phyloP scores from a whole-genome alignment of 2,329 filamentous ascomycete genomes.

The Aspergillus glaucus region DNA sequence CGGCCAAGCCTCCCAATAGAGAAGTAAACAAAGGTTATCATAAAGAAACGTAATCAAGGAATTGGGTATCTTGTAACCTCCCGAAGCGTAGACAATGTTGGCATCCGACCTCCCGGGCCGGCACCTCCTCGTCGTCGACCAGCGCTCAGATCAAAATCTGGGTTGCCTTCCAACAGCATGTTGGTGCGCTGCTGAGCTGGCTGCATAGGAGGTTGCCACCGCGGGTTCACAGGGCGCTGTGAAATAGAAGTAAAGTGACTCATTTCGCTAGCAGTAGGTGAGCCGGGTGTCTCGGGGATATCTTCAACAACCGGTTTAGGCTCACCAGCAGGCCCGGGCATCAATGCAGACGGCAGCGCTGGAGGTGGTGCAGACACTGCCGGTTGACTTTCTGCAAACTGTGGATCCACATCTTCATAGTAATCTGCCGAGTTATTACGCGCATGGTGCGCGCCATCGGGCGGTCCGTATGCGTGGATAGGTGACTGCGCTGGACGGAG shows the following conservation, averaged over 20 bases:
- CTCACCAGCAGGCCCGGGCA: slow-evolving; percentile 34
- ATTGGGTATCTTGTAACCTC: slow-evolving; percentile 19
- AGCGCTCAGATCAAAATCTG: slow-evolving; percentile 71
- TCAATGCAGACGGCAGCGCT: slow-evolving; percentile 30
- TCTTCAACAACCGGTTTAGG: slow-evolving; percentile 51
- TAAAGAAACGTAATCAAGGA: slow-evolving; percentile 9
- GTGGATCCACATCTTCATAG: slow-evolving; percentile 90
- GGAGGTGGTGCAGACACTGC: slow-evolving; percentile 11
- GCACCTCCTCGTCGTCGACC: slow-evolving; percentile 17
- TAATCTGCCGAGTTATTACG: slow-evolving; percentile 47
- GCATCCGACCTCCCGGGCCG: slow-evolving; percentile 19
- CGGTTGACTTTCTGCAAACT: slow-evolving; percentile 56
- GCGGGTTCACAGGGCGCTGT: slow-evolving; percentile 80
- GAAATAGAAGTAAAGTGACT: slow-evolving; percentile 87
- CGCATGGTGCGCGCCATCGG: slow-evolving; percentile 14
- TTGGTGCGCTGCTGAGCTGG: slow-evolving; percentile 58
- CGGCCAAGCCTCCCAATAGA: neutral
- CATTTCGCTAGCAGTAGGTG: slow-evolving; percentile 69
- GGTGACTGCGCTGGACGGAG: slow-evolving; percentile 8
- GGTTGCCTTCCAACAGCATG: slow-evolving; percentile 69
- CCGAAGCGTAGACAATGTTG: slow-evolving; percentile 14
- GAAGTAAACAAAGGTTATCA: neutral
- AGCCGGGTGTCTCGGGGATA: slow-evolving; percentile 57
- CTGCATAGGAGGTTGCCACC: slow-evolving; percentile 57
- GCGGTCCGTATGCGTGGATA: slow-evolving; percentile 15